Conservation (phyloP, 768 basidiomycete species). For the Russula compacta region DNA sequence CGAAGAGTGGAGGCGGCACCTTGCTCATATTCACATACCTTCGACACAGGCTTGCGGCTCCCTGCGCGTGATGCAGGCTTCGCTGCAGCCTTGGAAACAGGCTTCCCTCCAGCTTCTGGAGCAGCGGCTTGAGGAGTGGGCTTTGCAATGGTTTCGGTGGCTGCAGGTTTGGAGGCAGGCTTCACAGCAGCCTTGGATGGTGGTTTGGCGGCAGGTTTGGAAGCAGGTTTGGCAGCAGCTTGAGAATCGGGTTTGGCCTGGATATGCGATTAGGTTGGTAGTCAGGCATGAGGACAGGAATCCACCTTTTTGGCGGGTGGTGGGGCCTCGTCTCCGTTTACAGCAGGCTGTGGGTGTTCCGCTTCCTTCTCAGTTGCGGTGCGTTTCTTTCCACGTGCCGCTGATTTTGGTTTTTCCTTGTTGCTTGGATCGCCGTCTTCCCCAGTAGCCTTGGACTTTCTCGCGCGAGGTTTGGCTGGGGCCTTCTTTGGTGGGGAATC, state of each 20-base stretch:
- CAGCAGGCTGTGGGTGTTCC: conserved; percentile 32
- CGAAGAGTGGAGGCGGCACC: conserved; percentile 5
- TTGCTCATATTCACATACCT: conserved; percentile 21
- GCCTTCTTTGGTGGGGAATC: conserved; percentile 47
- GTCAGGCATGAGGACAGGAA: conserved; percentile 9
- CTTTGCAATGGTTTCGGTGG: conserved; percentile 30
- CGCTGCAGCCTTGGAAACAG: conserved; percentile 26
- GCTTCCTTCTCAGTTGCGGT: conserved; percentile 33
- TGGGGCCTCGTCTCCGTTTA: conserved; percentile 31
- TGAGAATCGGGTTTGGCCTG: conserved; percentile 18
- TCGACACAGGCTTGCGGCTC: conserved; percentile 29
- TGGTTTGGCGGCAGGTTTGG: conserved; percentile 30
- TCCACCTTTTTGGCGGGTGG: conserved; percentile 61
- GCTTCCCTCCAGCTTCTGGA: conserved; percentile 22
- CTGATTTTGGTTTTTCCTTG: conserved; percentile 35
- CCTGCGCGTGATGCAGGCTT: conserved; percentile 23
- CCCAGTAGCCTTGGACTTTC: conserved; percentile 32
- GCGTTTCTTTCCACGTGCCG: conserved; percentile 47
- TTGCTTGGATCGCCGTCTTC: conserved; percentile 28
- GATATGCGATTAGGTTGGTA: neutral
- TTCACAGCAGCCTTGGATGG: conserved; percentile 29
- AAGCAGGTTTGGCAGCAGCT: conserved; percentile 27
- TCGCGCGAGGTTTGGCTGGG: conserved; percentile 50
- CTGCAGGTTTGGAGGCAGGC: conserved; percentile 30
- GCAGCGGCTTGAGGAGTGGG: conserved; percentile 25